Evolutionary conservation across 2,329 filamentous ascomycete species (phyloP), one percentile per base, ranked within the genome.

Genomic region (Tolypocladium tundrense): DNA sequence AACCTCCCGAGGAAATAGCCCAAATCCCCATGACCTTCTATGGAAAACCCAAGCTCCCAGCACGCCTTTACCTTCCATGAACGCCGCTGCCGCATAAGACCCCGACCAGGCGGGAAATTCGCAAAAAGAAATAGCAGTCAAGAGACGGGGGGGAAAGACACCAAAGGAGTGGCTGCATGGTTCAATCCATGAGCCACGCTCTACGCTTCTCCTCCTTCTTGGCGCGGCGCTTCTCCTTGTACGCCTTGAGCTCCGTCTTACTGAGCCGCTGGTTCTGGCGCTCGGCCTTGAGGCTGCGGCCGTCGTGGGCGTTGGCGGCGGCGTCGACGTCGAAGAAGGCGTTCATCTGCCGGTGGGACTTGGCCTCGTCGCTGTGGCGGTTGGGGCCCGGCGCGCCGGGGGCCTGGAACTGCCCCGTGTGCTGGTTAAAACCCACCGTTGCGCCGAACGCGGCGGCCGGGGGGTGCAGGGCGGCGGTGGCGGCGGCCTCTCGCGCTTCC

Each of bases 301-400:
- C 94, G 65, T 96, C 88, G 68, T 99, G 92, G 59, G 84, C 84
- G 69, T 96, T 97, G 5, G 92, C 93, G 3, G 91, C 92, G 5
- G 91, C 90, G 71, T 97, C 92, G 50, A 97, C 92, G 69, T 99
- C 93, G 71, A 97, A 99, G 74, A 88, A 97, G 45, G 91, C 90
- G 68, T 90, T 89, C 88, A 97, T 88, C 75, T 97, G 94, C 51
- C 94, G 81, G 55, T 79, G 81, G 60, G 88, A 88, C 79, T 96
- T 97, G 68, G 90, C 88, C 69, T 95, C 91, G 67, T 96, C 91
- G 64, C 85, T 88, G 76, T 92, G 88, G 55, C 86, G 83, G 56
- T 94, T 90, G 1, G 90, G 84, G 3, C 82, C 86, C 62, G 86
- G 86, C 62, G 86, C 77, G 13, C 84, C 81, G 3, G 77, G 77